phyloP scores from a whole-genome alignment of 2,329 filamentous ascomycete genomes.

The Lasiodiplodia hormozganensis region DNA sequence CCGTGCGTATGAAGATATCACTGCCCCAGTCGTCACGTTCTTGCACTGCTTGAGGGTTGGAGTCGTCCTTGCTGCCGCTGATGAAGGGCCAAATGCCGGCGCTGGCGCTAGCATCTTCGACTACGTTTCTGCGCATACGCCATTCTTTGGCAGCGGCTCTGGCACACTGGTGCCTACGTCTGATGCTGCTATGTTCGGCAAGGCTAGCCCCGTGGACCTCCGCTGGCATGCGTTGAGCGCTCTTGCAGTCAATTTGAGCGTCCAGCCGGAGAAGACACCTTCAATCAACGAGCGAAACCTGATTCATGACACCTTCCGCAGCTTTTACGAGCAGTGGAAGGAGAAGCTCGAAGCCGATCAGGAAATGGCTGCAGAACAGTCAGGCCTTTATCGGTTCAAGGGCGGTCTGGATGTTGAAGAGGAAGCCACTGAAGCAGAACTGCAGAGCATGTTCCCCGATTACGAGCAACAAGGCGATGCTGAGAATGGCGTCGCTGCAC shows the following conservation, averaged over 20 bases:
- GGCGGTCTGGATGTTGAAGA: slow-evolving; percentile 80
- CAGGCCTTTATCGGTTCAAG: slow-evolving; percentile 82
- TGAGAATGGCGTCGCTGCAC: slow-evolving; percentile 13
- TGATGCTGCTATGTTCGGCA: slow-evolving; percentile 33
- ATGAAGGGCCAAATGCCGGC: slow-evolving; percentile 31
- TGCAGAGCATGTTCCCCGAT: slow-evolving; percentile 81
- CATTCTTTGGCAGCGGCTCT: slow-evolving; percentile 39
- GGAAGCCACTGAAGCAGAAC: slow-evolving; percentile 74
- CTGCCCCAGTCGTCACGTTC: slow-evolving; percentile 77
- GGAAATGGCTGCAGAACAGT: slow-evolving; percentile 73
- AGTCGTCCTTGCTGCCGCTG: slow-evolving; percentile 64
- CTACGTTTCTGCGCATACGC: slow-evolving; percentile 40
- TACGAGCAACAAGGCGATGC: slow-evolving; percentile 66
- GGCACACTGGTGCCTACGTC: slow-evolving; percentile 15
- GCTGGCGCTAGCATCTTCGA: slow-evolving; percentile 34
- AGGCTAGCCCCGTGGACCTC: slow-evolving; percentile 38
- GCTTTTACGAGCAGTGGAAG: slow-evolving; percentile 82
- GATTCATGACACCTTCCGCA: slow-evolving; percentile 71
- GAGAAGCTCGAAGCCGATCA: slow-evolving; percentile 78
- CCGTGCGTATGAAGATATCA: slow-evolving; percentile 84
- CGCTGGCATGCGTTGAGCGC: slow-evolving; percentile 46
- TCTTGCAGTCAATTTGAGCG: slow-evolving; percentile 36
- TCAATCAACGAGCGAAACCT: slow-evolving; percentile 46
- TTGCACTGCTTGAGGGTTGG: slow-evolving; percentile 81
- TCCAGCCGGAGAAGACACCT: slow-evolving; percentile 14